Evolutionary conservation across 2,329 filamentous ascomycete species (phyloP).

Genomic region (Westerdykella sp.): DNA sequence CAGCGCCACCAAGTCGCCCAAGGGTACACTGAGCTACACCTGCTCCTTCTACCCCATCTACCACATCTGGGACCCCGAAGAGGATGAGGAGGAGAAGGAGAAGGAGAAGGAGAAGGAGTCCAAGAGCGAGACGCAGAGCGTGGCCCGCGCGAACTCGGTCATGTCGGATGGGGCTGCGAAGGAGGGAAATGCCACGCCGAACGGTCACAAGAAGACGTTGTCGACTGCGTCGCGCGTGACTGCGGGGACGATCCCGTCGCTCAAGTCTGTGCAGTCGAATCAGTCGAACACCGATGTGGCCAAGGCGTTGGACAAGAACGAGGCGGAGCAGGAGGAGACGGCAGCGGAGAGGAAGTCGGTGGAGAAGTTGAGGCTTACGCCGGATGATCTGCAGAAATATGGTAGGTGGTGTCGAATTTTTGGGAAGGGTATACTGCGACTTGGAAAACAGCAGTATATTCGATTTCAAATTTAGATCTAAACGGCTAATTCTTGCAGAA

Average conservation of each 20-base stretch:
- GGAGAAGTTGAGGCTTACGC: conserved; percentile 71
- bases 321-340: conserved; percentile 43
- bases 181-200: conserved; percentile 2
- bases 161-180: conserved; percentile 6
- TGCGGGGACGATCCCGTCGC: conserved; percentile 39
- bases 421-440: too few species aligned
- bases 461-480: background rate
- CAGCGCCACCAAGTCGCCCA: conserved; percentile 64
- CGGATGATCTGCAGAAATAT: conserved; percentile 75
- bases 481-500: conserved; percentile 50
- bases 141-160: conserved; percentile 19
- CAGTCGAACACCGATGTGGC: conserved; percentile 35
- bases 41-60: conserved; percentile 86
- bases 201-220: conserved; percentile 14
- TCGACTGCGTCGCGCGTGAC: conserved; percentile 20
- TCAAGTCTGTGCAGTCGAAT: conserved; percentile 22
- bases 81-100: conserved; percentile 64
- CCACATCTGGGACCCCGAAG: conserved; percentile 81
- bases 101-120: conserved; percentile 52
- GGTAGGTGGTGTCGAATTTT: conserved; percentile 42
- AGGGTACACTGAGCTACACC: conserved; percentile 77
- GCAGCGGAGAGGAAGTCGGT: conserved; percentile 51
- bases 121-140: conserved; percentile 13
- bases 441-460: background rate
- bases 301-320: conserved; percentile 43